phyloP scores from a whole-genome alignment of 306 rosid species.

The Vigna radiata region DNA sequence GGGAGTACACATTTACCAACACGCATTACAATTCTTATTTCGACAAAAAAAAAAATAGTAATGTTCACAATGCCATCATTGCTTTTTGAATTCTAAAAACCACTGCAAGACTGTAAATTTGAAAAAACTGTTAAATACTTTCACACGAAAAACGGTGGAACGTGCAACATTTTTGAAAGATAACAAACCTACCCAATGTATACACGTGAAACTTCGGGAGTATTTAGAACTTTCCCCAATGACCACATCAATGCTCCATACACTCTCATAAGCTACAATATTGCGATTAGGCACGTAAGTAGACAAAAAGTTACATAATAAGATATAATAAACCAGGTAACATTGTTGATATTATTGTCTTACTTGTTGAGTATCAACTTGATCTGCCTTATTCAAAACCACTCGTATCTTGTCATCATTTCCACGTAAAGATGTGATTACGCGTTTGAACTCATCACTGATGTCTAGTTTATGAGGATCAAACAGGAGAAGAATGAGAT shows the following conservation, averaged over 20 bases:
- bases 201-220: conserved; percentile 92
- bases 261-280: conserved; percentile 89
- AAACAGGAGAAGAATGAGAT: conserved; percentile 87
- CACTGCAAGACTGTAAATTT: not conserved
- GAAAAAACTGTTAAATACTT: not conserved
- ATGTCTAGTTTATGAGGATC: conserved; percentile 97
- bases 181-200: conserved; percentile 76
- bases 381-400: conserved; percentile 93
- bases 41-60: not conserved
- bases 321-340: not conserved
- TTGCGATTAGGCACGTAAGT: not conserved
- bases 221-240: conserved; percentile 83
- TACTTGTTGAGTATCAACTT: conserved; percentile 97
- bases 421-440: conserved; percentile 80
- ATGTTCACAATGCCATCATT: not conserved
- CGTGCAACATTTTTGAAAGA: not conserved
- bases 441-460: conserved; percentile 93
- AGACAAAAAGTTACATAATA: not conserved
- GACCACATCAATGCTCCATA: conserved; percentile 99
- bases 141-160: not conserved
- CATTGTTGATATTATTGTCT: conserved; percentile 17
- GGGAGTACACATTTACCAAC: not conserved
- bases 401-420: conserved; percentile 97
- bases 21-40: not conserved
- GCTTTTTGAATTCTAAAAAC: not conserved